phyloP scores from a whole-genome alignment of 2,329 filamentous ascomycete species.

The Ophiocordyceps sinensis region DNA sequence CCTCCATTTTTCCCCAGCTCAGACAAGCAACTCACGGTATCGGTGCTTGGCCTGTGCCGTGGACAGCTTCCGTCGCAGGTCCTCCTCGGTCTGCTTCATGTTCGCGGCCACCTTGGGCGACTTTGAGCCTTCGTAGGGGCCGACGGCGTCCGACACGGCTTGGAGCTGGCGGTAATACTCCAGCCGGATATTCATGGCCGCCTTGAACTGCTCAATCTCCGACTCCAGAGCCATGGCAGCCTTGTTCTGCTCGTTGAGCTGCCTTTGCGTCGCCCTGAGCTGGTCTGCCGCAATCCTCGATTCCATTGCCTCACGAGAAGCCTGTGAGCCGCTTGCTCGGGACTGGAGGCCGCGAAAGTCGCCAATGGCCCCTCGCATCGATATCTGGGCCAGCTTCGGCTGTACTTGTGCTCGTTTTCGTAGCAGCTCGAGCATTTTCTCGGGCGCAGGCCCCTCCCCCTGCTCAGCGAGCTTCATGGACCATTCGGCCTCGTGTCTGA shows the following conservation, averaged over 20 bases:
- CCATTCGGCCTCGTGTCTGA: conserved; percentile 55
- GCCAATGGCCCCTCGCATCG: conserved; percentile 55
- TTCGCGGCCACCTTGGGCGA: conserved; percentile 31
- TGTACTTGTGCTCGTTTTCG: conserved; percentile 30
- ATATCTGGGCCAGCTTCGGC: conserved; percentile 37
- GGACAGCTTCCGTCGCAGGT: conserved; percentile 42
- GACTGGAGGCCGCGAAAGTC: conserved; percentile 53
- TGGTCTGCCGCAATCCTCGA: conserved; percentile 48
- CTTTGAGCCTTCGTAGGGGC: conserved; percentile 51
- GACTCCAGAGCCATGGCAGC: conserved; percentile 36
- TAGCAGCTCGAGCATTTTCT: conserved; percentile 40
- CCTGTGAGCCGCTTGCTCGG: conserved; percentile 15
- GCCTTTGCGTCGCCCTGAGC: conserved; percentile 43
- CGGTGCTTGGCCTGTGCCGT: conserved; percentile 57
- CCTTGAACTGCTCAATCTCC: conserved; percentile 63
- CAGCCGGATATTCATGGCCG: conserved; percentile 69
- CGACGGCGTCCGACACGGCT: conserved; percentile 75
- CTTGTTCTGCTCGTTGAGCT: conserved; percentile 37
- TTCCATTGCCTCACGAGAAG: conserved; percentile 49
- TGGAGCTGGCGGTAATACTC: conserved; percentile 89
- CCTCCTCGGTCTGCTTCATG: conserved; percentile 19
- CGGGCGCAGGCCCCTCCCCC: conserved; percentile 57
- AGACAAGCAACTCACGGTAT: conserved; percentile 38
- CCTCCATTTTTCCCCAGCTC: background rate
- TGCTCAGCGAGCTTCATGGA: conserved; percentile 46